Conservation (phyloP, 140 eudicot species). For the Flaveria floridana region DNA sequence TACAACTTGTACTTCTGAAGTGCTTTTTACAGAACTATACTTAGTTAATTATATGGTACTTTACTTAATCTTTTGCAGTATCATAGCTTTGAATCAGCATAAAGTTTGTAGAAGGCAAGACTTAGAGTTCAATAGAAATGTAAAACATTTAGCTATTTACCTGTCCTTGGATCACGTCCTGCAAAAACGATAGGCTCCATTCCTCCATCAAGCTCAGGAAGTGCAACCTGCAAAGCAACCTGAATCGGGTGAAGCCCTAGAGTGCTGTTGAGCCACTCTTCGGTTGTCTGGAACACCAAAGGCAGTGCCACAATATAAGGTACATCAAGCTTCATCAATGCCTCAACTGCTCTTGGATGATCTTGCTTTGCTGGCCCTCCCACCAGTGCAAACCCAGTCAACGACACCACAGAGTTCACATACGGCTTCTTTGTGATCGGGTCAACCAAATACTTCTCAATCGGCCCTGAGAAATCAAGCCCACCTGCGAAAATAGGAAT, state of each 20-base stretch:
- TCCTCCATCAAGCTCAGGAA: slow-evolving; percentile 98
- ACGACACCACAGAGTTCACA: slow-evolving; percentile 80
- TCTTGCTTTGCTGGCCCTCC: slow-evolving; percentile 99
- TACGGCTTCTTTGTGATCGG: slow-evolving; percentile 88
- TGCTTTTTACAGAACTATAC: background rate
- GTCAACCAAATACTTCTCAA: slow-evolving; percentile 75
- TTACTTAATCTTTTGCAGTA: background rate
- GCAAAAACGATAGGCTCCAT: slow-evolving; percentile 97
- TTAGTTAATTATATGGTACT: background rate
- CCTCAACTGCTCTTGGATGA: slow-evolving; percentile 93
- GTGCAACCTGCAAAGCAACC: slow-evolving; percentile 98
- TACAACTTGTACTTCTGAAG: slow-evolving; percentile 18
- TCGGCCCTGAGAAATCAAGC: slow-evolving; percentile 94
- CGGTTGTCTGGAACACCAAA: slow-evolving; percentile 95
- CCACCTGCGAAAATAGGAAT: slow-evolving; percentile 97
- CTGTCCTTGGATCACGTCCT: slow-evolving; percentile 98
- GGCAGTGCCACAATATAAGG: slow-evolving; percentile 95
- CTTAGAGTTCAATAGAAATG: too few species aligned
- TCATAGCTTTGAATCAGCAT: background rate
- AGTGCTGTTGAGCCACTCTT: slow-evolving; percentile 98
- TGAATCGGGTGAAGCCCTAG: slow-evolving; percentile 98
- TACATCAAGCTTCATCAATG: slow-evolving; percentile 89
- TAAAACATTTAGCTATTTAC: slow-evolving; percentile 39
- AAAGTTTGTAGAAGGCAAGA: background rate
- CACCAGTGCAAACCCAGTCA: slow-evolving; percentile 98